phyloP scores from a whole-genome alignment of 2,329 filamentous ascomycete species.

The Nemania sp. region DNA sequence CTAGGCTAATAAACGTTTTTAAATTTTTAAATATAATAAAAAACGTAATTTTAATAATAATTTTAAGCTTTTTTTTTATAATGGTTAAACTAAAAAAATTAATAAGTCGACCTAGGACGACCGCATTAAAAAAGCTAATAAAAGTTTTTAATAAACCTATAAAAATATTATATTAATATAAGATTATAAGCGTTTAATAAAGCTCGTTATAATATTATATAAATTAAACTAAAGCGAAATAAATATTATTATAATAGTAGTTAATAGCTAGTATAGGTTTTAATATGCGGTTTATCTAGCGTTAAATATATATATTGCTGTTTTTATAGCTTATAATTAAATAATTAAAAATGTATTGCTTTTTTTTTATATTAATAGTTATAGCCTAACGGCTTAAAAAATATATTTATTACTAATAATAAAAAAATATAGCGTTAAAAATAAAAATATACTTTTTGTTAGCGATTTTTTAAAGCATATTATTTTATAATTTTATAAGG shows the following conservation, averaged over 20 bases:
- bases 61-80: conserved; percentile 4
- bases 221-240: not conserved
- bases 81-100: conserved; percentile 1
- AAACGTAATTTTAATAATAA: not conserved
- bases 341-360: conserved; percentile 1
- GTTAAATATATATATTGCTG: conserved; percentile 5
- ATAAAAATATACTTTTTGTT: not conserved
- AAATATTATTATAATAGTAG: conserved; percentile 16
- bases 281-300: conserved; percentile 5
- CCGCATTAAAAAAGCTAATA: conserved; percentile 11
- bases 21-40: conserved; percentile 1
- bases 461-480: not conserved
- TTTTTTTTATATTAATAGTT: not conserved
- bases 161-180: conserved; percentile 1
- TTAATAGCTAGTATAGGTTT: not conserved
- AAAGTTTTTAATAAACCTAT: conserved; percentile 3
- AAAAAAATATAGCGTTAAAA: conserved; percentile 5
- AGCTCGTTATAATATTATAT: not conserved
- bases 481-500: conserved; percentile 5
- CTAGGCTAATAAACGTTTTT: conserved; percentile 8
- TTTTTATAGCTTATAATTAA: conserved; percentile 18
- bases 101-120: not conserved
- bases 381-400: not conserved
- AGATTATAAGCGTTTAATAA: not conserved
- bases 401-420: conserved; percentile 7